phyloP scores from a whole-genome alignment of 805 yeast genomes.

The Lipomyces starkeyi region DNA sequence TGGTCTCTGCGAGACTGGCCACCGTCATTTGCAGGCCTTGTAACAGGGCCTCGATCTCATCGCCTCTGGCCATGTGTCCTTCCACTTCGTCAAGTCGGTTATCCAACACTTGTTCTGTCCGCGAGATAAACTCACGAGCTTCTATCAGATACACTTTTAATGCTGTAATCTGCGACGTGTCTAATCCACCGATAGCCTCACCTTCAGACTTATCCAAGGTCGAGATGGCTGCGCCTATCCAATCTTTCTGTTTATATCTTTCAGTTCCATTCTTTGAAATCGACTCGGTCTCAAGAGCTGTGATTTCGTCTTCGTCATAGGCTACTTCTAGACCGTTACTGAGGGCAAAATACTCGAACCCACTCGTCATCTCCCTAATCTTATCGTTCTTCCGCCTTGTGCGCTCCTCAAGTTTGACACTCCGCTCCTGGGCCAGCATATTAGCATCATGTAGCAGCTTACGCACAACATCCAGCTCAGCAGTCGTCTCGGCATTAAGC shows the following conservation, averaged over 20 bases:
- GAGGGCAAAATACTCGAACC: slow-evolving; percentile 27
- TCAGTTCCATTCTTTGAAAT: neutral
- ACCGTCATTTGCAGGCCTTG: slow-evolving; percentile 27
- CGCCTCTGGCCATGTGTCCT: slow-evolving; percentile 15
- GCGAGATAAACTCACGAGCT: slow-evolving; percentile 24
- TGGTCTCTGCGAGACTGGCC: slow-evolving; percentile 7
- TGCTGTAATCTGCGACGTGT: neutral
- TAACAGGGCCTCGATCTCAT: slow-evolving; percentile 33
- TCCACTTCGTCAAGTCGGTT: slow-evolving; percentile 31
- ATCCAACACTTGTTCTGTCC: slow-evolving; percentile 26
- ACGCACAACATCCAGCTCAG: slow-evolving; percentile 34
- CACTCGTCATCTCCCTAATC: slow-evolving; percentile 31
- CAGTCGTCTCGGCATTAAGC: slow-evolving; percentile 34
- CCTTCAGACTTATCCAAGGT: slow-evolving; percentile 3
- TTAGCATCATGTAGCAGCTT: slow-evolving; percentile 30
- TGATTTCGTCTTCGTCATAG: slow-evolving; percentile 15
- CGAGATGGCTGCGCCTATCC: slow-evolving; percentile 22
- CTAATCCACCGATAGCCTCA: neutral
- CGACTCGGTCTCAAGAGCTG: neutral
- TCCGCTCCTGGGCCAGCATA: slow-evolving; percentile 16
- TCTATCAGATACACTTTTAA: slow-evolving; percentile 25
- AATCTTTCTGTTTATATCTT: slow-evolving; percentile 11
- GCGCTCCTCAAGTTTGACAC: slow-evolving; percentile 20
- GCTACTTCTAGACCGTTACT: slow-evolving; percentile 8
- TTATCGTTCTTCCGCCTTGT: slow-evolving; percentile 30